Base-by-base conservation (phyloP, 2,329 filamentous ascomycete species). In the Apiospora kogelbergensis region DNA sequence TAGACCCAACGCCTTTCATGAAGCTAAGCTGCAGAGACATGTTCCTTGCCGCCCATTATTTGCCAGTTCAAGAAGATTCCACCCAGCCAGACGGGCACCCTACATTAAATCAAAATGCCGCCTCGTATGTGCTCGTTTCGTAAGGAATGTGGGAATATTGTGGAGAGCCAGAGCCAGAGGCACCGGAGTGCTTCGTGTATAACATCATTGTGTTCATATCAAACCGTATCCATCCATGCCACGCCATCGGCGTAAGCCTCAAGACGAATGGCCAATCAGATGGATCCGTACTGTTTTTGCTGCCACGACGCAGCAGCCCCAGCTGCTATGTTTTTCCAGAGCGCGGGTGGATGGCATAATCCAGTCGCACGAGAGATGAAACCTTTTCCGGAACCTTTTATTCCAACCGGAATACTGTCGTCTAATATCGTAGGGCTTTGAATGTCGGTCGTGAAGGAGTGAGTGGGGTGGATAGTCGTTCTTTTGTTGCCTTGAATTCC, bases 1-100 rank as follows among this genome's bases (percentile, higher is more conserved):
- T 60, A 60, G 30, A 60, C 53, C 48, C 53, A 60, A 60, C 53
- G 53, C 53, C 53, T 60, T 60, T 37, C 53, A 60, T 37, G 53
- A 37, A 60, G 53, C 53, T 60, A 60, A 60, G 53, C 53, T 60
- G 37, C 53, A 60, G 48, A 53, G 46, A 48, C 22, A 48, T 24
- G 6, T 20, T 53, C 48, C 48, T 60, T n/a, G 30, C 53, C 53
- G 6, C 30, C 53, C 53, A 60, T 60, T 60, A 37, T 37, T 37
- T 37, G 30, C 30, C 53, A 60, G 20, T 60, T 37, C 53, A 60
- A 37, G 9, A 60, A 60, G 30, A 60, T 60, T 22, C 53, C 53
- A 60, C 53, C 53, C 26, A 60, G 30, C 10, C 45, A 24, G 13
- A 26, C 44, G 40, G 30, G 10, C 48, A 37, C 53, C 20, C 53